phyloP scores from a whole-genome alignment of 495 filamentous ascomycete genomes.

The Aspergillus affinis region DNA sequence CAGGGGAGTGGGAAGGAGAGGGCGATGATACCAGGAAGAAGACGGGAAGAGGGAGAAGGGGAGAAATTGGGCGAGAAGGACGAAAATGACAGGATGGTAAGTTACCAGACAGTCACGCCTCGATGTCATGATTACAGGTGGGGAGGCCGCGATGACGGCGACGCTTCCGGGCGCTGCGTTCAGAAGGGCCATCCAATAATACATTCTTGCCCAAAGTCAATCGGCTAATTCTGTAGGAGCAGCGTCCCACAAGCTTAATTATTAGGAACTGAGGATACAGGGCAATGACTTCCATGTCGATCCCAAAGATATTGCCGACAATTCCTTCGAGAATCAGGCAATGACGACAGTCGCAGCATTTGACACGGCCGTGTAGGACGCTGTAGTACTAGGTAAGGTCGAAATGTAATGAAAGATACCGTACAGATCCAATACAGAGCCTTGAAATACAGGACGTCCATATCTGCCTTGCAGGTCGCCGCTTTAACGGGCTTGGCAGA shows the following conservation, averaged over 20 bases:
- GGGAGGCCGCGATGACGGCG: slow-evolving; percentile 22
- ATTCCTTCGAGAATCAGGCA: background rate
- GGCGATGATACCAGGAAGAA: slow-evolving; percentile 4
- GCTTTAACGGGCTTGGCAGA: background rate
- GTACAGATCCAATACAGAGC: background rate
- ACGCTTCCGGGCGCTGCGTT: slow-evolving; percentile 34
- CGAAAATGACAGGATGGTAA: slow-evolving; percentile 5
- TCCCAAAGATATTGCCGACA: background rate
- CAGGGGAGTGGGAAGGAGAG: slow-evolving; percentile 8
- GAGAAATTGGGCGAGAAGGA: slow-evolving; percentile 16
- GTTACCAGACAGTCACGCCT: slow-evolving; percentile 8
- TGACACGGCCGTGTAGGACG: no score
- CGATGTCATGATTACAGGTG: slow-evolving; percentile 9
- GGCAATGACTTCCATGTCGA: no score
- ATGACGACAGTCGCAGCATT: background rate
- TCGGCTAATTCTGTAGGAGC: background rate
- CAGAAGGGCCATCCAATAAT: background rate
- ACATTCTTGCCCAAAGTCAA: background rate
- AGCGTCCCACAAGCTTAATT: background rate
- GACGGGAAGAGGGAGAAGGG: slow-evolving; percentile 7
- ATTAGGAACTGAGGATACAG: no score
- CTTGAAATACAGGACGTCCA: background rate
- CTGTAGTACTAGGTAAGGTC: no score
- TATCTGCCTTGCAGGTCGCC: background rate
- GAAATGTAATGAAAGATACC: background rate